These are phyloP conservation scores for Pelargonium citronellum DNA, from an alignment of 441 rosid genomes.

Conservation along the genomic window DNA sequence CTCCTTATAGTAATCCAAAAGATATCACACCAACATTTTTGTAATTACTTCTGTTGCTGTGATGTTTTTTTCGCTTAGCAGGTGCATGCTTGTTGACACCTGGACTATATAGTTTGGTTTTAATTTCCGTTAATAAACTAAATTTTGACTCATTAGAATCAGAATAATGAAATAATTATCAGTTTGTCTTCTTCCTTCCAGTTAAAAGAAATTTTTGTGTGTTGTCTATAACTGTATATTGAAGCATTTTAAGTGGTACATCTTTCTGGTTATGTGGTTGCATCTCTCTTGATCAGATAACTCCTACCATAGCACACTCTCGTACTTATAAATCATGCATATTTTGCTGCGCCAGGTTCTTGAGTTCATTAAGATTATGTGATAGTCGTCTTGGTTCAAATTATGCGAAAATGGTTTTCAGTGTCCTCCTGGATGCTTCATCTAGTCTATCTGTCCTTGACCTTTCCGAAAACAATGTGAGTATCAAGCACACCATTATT, in stretches of 20 bases:
- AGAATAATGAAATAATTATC: not conserved
- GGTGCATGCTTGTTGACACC: not conserved
- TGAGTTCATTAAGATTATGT: slow-evolving; percentile 52
- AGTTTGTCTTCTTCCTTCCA: not conserved
- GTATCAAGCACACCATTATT: slow-evolving; percentile 13
- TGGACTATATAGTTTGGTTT: not conserved
- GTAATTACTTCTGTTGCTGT: not conserved
- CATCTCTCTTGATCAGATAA: not conserved
- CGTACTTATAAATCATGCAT: slow-evolving; percentile 3
- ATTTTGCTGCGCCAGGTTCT: slow-evolving; percentile 46
- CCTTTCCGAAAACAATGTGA: slow-evolving; percentile 77
- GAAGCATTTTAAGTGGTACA: not conserved
- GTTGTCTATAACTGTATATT: not conserved
- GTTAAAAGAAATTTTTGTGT: not conserved
- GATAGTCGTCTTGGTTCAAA: slow-evolving; percentile 42
- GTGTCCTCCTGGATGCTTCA: slow-evolving; percentile 52
- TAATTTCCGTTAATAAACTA: not conserved
- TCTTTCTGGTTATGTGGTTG: slow-evolving; percentile 1
- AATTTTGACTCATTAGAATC: not conserved
- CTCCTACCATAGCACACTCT: not conserved
- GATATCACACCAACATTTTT: not conserved
- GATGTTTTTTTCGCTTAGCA: not conserved
- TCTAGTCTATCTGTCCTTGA: slow-evolving; percentile 52
- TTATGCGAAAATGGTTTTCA: slow-evolving; percentile 44
- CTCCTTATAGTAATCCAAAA: not conserved